A percentile compares a stretch with the other conserved stretches of the same genome.
These are phyloP conservation scores for Kodamaea hsintzibuensis DNA, from an alignment of 805 yeast genomes.

Conservation along the genomic window DNA sequence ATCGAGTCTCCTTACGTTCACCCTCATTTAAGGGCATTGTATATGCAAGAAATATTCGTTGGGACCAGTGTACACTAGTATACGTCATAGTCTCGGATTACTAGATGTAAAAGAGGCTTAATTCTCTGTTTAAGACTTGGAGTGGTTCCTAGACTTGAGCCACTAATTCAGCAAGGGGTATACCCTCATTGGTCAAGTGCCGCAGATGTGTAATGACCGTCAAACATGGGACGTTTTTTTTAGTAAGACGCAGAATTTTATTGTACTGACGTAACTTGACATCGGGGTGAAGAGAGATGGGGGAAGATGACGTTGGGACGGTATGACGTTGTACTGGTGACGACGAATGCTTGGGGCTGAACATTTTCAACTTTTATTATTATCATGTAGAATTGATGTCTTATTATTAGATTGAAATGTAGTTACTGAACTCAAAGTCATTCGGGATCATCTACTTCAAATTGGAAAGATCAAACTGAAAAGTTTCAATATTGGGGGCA, in stretches of 20 bases:
- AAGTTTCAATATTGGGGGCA: neutral
- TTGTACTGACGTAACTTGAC: neutral
- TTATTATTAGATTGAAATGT: too few relatives aligned
- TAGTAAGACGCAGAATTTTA: too few relatives aligned
- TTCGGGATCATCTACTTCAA: too few relatives aligned
- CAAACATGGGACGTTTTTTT: neutral
- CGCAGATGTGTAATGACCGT: neutral
- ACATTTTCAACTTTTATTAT: too few relatives aligned
- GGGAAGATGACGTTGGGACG: neutral
- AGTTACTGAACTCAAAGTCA: neutral
- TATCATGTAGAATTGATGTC: too few relatives aligned
- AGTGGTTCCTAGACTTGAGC: neutral
- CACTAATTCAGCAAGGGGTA: neutral
- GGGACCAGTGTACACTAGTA: too few relatives aligned
- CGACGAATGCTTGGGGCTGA: too few relatives aligned
- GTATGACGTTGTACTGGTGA: neutral
- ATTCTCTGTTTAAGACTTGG: too few relatives aligned
- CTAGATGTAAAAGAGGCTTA: too few relatives aligned
- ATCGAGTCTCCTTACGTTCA: neutral
- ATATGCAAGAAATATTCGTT: too few relatives aligned
- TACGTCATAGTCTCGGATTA: too few relatives aligned
- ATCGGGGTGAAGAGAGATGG: neutral
- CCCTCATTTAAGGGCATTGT: neutral
- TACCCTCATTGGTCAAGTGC: neutral
- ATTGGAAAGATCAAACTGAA: neutral